Base-by-base conservation (phyloP, 78 protist genomes). In the Cyanophora paradoxa region DNA sequence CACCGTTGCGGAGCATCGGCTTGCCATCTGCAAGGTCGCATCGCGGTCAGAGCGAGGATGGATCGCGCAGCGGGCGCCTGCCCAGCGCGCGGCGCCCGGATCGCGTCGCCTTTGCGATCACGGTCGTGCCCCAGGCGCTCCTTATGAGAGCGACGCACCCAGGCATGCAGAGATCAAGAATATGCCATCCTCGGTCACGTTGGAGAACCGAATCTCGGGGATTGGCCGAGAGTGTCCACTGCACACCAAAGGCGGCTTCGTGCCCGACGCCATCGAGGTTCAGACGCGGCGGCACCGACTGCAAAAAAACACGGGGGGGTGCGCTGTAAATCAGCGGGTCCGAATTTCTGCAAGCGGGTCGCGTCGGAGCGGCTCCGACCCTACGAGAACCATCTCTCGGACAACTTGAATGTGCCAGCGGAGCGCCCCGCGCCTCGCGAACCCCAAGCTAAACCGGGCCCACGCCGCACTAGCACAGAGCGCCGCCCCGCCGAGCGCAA, bases 201-300 rank as follows among this genome's bases (percentile, higher is more conserved):
- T 50, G 24, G 83, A 40, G 70, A 63, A 91, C n/a, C 76, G 72
- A 4, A 91, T 61, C 61, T 86, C 87, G 0, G 84, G 63, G 10
- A 91, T 85, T 3, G 95, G 95, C 33, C 95, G 81, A 7, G 91
- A 76, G 77, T 91, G 92, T 19, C 95, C 95, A 5, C 62, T 24
- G 69, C 95, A 91, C 16, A 83, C 80, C 22, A 85, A 74, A 28
- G 93, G 90, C 24, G 70, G 80, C 63, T 13, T 16, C 56, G 56
- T 16, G 56, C 28, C 13, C 56, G 56, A 48, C n/a, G n/a, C n/a
- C n/a, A n/a, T n/a, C n/a, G n/a, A n/a, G n/a, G n/a, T n/a, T n/a
- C n/a, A n/a, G n/a, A n/a, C n/a, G n/a, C n/a, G n/a, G n/a, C n/a
- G n/a, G n/a, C n/a, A n/a, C n/a, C n/a, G n/a, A n/a, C n/a, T n/a